phyloP scores from a whole-genome alignment of 129 eudicot genomes.

The Apium graveolens region DNA sequence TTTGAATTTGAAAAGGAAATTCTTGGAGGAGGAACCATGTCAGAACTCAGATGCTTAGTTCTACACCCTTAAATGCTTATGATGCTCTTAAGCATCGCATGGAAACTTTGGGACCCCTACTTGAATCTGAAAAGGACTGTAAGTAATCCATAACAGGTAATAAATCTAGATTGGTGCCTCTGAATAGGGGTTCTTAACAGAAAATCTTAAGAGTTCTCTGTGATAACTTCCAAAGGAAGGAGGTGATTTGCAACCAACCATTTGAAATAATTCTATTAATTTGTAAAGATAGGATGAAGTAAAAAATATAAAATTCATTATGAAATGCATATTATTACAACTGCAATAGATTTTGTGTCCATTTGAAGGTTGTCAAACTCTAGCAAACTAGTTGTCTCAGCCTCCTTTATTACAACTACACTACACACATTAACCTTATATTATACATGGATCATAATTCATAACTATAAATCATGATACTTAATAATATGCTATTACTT shows the following conservation, averaged over 20 bases:
- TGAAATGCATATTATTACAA: too few species aligned
- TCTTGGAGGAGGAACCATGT: slow-evolving; percentile 13
- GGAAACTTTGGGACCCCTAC: slow-evolving; percentile 14
- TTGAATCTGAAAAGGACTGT: slow-evolving; percentile 26
- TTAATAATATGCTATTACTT: too few species aligned
- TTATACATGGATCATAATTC: too few species aligned
- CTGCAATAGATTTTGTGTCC: too few species aligned
- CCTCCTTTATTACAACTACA: too few species aligned
- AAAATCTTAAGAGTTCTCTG: slow-evolving; percentile 46
- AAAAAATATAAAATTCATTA: too few species aligned
- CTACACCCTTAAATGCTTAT: background rate
- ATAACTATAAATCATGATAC: too few species aligned
- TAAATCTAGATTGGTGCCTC: slow-evolving; percentile 57
- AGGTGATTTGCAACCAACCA: slow-evolving; percentile 26
- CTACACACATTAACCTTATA: too few species aligned
- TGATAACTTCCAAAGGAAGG: slow-evolving; percentile 64
- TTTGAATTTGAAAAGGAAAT: slow-evolving; percentile 22
- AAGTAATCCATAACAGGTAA: slow-evolving; percentile 61
- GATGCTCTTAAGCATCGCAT: slow-evolving; percentile 22
- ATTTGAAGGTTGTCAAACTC: too few species aligned
- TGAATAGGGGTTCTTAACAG: slow-evolving; percentile 52
- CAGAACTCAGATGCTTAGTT: slow-evolving; percentile 20
- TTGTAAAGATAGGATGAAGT: too few species aligned
- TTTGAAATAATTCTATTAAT: too few species aligned
- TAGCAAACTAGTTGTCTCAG: too few species aligned